phyloP scores from a whole-genome alignment of 768 basidiomycete species.

The Mycena alexandri region DNA sequence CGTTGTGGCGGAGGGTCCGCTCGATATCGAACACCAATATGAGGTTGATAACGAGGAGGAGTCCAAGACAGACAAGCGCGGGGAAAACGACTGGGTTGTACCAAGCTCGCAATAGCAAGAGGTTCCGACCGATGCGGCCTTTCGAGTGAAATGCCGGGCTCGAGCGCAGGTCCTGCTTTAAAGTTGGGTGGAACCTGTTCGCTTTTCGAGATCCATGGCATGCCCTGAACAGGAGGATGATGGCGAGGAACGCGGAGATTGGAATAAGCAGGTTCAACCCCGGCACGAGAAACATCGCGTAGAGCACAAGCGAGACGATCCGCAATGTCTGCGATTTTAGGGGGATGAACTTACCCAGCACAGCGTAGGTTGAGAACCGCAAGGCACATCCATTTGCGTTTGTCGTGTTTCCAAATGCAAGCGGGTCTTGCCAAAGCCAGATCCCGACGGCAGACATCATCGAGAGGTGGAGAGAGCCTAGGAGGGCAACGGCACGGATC shows the following conservation, averaged over 20 bases:
- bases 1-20: conserved; percentile 32
- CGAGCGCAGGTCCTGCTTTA: background rate
- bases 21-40: conserved; percentile 39
- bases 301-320: conserved; percentile 11
- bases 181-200: background rate
- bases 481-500: background rate
- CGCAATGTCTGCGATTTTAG: background rate
- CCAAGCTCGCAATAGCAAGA: background rate
- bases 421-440: conserved; percentile 21
- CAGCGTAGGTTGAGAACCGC: background rate
- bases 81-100: conserved; percentile 18
- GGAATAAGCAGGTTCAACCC: conserved; percentile 9
- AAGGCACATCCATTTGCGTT: background rate
- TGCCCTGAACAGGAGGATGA: background rate
- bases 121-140: conserved; percentile 1
- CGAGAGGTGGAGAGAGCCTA: conserved; percentile 22
- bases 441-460: conserved; percentile 22
- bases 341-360: conserved; percentile 19
- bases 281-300: background rate
- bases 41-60: conserved; percentile 36
- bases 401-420: conserved; percentile 10
- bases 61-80: conserved; percentile 16
- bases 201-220: background rate
- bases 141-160: background rate
- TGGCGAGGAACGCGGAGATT: background rate